Evolutionary conservation across 306 rosid species (phyloP), one percentile per base, ranked within the genome.

Genomic region (Rosa persica): DNA sequence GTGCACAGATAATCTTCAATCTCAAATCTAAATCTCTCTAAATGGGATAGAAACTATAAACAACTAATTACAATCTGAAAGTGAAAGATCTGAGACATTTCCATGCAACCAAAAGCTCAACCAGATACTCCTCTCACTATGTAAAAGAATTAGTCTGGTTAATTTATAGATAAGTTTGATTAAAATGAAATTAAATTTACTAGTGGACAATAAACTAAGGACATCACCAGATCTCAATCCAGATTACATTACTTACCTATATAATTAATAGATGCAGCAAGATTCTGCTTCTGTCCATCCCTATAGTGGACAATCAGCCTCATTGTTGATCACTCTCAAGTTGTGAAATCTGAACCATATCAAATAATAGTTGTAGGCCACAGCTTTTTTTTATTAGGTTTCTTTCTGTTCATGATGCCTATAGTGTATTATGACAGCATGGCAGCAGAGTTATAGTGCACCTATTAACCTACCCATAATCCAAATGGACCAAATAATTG

Each of bases 161-260:
- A 44, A 27, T 25, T 42, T 17, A 20, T 23, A 57, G 74, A 55
- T 5, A 76, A 38, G 17, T 13, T 20, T 77, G 62, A 17, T 43
- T 40, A 19, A 44, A 0, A 65, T 23, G 64, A 8, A 25, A 36
- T 9, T 39, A 10, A 34, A 16, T 5, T 66, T 12, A 30, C 36
- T 30, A 30, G 75, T 75, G 85, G 58, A 66, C 76, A 49, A 65
- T 73, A 78, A 58, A 23, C 76, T 73, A 30, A 49, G 34, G 60
- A 79, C 27, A 64, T 30, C 70, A 44, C 70, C 25, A 52, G 52
- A 78, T 81, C 72, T 61, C 22, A 62, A 80, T 74, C 36, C 36
- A 30, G 2, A 2, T 30, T 30, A 30, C 36, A 30, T 30, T 30
- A 30, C 36, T 49, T 12, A 30, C 67, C 34, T 64, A 30, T 40